These are phyloP conservation scores for Trichoderma harzianum DNA, from an alignment of 2,329 filamentous ascomycete genomes.

Conservation along the genomic window DNA sequence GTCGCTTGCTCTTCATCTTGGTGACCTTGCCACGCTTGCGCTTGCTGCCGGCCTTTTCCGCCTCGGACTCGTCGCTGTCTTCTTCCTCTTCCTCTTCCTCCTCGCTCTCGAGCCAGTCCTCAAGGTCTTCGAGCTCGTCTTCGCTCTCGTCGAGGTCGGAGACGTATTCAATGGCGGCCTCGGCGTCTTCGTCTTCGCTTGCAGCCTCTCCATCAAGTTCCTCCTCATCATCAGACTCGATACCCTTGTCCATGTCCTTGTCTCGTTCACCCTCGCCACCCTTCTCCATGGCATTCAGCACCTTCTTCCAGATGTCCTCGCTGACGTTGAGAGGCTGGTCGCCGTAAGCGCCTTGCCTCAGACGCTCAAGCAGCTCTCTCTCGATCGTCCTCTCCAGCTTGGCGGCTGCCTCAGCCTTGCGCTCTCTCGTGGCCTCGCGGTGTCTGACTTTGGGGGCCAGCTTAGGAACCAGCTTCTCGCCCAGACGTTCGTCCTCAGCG, in stretches of 20 bases:
- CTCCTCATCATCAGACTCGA: conserved; percentile 69
- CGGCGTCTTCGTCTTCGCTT: conserved; percentile 66
- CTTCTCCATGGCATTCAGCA: conserved; percentile 83
- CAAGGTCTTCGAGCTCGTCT: conserved; percentile 73
- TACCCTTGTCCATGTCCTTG: conserved; percentile 83
- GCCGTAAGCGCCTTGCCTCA: conserved; percentile 90
- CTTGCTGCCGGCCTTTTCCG: conserved; percentile 54
- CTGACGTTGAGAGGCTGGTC: conserved; percentile 94
- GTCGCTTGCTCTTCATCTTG: conserved; percentile 45
- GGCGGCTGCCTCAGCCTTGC: conserved; percentile 76
- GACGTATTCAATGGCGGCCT: conserved; percentile 84
- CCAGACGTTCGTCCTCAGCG: conserved; percentile 83
- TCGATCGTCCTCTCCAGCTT: conserved; percentile 97
- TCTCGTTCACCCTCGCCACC: conserved; percentile 79
- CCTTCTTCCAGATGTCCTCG: conserved; percentile 95
- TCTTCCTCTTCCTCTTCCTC: conserved; percentile 58
- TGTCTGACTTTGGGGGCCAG: conserved; percentile 85
- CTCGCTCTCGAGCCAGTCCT: conserved; percentile 87
- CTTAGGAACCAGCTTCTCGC: conserved; percentile 83
- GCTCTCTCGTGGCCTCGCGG: conserved; percentile 70
- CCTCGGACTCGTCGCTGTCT: conserved; percentile 55
- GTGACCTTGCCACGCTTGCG: conserved; percentile 49
- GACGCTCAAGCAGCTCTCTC: conserved; percentile 84
- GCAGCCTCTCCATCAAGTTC: conserved; percentile 68
- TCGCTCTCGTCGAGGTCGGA: conserved; percentile 85